phyloP scores from a whole-genome alignment of 1,139 yeast genomes.

The Hyphopichia pseudoburtonii region DNA sequence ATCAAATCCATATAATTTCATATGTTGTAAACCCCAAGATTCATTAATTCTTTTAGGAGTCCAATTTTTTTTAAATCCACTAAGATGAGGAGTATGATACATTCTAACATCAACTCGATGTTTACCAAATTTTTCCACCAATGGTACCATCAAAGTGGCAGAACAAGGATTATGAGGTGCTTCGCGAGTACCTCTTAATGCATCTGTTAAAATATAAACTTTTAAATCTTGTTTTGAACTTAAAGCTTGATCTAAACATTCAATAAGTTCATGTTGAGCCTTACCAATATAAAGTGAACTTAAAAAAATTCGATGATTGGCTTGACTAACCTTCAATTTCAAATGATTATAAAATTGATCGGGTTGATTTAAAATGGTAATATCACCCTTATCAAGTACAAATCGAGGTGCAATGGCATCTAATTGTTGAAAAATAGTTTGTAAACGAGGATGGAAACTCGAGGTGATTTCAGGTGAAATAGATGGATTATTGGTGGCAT shows the following conservation, averaged over 20 bases:
- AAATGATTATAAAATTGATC: conserved; percentile 64
- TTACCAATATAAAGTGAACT: conserved; percentile 89
- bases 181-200: conserved; percentile 90
- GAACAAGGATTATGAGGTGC: conserved; percentile 71
- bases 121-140: conserved; percentile 65
- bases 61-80: conserved; percentile 61
- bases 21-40: conserved; percentile 92
- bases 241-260: conserved; percentile 61
- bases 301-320: conserved; percentile 67
- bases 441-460: conserved; percentile 49
- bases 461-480: conserved; percentile 16
- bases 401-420: conserved; percentile 74
- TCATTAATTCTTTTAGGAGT: conserved; percentile 88
- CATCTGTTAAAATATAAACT: conserved; percentile 79
- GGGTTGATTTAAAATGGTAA: conserved; percentile 68
- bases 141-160: conserved; percentile 69
- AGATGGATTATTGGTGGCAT: conserved; percentile 31
- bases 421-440: conserved; percentile 53
- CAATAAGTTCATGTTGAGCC: conserved; percentile 69
- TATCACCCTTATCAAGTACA: conserved; percentile 55
- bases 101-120: conserved; percentile 76
- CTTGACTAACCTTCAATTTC: conserved; percentile 51
- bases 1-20: conserved; percentile 95
- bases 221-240: conserved; percentile 55
- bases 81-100: conserved; percentile 86